These are phyloP conservation scores for Coemansia sp. DNA, from an alignment of 192 early-diverging fungal species.

Conservation along the genomic window DNA sequence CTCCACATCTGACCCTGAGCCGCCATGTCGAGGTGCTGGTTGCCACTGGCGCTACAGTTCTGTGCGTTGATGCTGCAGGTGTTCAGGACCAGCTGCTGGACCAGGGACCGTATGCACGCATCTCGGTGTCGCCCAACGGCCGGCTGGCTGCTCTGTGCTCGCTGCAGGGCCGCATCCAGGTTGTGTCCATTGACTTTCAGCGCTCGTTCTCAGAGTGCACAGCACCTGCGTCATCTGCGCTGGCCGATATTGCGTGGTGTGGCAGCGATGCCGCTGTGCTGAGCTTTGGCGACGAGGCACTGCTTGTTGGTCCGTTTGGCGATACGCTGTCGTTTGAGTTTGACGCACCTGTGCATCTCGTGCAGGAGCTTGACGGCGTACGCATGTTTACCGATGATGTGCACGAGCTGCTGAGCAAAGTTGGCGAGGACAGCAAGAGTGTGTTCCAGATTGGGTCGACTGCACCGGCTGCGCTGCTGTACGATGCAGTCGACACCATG, in stretches of 20 bases:
- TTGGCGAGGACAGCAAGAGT: conserved; percentile 49
- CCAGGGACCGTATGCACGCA: conserved; percentile 85
- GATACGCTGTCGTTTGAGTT: conserved; percentile 63
- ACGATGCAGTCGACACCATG: conserved; percentile 74
- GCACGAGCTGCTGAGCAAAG: conserved; percentile 86
- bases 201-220: conserved; percentile 84
- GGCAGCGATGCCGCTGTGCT: conserved; percentile 91
- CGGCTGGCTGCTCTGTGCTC: conserved; percentile 90
- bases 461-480: conserved; percentile 88
- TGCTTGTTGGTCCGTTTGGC: conserved; percentile 93
- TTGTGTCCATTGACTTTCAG: conserved; percentile 95
- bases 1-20: conserved; percentile 83
- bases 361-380: conserved; percentile 90
- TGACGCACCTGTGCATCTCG: conserved; percentile 77
- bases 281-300: conserved; percentile 78
- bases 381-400: conserved; percentile 80
- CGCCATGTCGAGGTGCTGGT: conserved; percentile 88
- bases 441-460: conserved; percentile 97
- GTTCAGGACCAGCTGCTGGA: conserved; percentile 79
- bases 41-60: conserved; percentile 71
- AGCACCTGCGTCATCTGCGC: conserved; percentile 28
- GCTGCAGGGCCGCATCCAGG: conserved; percentile 72
- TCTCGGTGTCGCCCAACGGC: conserved; percentile 92
- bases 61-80: conserved; percentile 78
- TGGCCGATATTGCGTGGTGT: conserved; percentile 64